Conservation (phyloP, 768 basidiomycete genomes). For the Cubamyces sp. region DNA sequence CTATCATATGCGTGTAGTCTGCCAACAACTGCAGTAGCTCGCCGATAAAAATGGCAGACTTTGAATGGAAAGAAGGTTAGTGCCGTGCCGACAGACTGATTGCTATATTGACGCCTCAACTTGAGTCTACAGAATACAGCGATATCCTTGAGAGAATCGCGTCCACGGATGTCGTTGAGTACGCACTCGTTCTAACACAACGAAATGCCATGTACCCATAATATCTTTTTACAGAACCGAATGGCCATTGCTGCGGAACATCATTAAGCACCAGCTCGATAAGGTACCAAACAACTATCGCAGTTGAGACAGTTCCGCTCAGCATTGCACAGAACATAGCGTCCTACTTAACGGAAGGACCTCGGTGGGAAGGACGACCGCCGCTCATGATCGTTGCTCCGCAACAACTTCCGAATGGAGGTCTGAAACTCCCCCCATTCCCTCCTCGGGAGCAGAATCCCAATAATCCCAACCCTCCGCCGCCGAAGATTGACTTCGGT, state of each 20-base stretch:
- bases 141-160: conserved; percentile 62
- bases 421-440: conserved; percentile 75
- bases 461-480: conserved; percentile 50
- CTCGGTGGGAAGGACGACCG: conserved; percentile 35
- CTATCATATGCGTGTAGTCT: neutral
- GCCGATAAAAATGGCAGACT: conserved; percentile 20
- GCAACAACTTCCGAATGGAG: conserved; percentile 49
- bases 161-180: conserved; percentile 67
- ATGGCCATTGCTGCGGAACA: conserved; percentile 71
- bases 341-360: conserved; percentile 35
- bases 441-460: conserved; percentile 58
- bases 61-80: conserved; percentile 60
- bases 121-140: conserved; percentile 55
- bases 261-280: conserved; percentile 72
- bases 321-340: conserved; percentile 37
- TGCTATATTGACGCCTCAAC: conserved; percentile 18
- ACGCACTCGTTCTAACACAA: conserved; percentile 30
- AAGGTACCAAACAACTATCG: conserved; percentile 47
- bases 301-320: neutral
- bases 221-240: conserved; percentile 38
- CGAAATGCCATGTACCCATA: neutral
- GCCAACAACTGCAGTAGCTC: neutral
- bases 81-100: neutral
- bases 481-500: conserved; percentile 63
- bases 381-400: conserved; percentile 48